Evolutionary conservation across 139 green algal genomes (phyloP).

Genomic region (Trebouxia sp.): DNA sequence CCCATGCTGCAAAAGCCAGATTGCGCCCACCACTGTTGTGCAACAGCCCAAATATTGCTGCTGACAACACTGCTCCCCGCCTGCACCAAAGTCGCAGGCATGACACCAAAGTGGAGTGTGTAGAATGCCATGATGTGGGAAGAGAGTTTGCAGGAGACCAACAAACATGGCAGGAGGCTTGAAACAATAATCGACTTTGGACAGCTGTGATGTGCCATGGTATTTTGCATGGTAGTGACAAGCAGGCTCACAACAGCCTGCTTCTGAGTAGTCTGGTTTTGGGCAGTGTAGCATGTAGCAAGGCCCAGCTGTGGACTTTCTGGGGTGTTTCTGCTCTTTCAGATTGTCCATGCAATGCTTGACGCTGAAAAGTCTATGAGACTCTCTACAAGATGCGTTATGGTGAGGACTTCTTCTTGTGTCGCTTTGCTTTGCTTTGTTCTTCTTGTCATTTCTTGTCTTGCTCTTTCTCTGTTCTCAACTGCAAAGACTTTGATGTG

Average conservation of each 20-base stretch:
- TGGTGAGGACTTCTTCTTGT: too few species aligned
- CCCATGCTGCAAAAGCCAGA: slow-evolving; percentile 76
- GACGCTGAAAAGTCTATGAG: too few species aligned
- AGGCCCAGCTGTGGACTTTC: too few species aligned
- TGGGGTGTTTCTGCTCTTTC: too few species aligned
- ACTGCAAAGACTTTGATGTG: not conserved
- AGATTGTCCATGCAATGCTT: too few species aligned
- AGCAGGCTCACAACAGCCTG: not conserved
- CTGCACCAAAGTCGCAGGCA: slow-evolving; percentile 35
- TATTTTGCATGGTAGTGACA: not conserved
- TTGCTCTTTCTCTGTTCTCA: too few species aligned
- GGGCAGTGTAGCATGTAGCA: too few species aligned
- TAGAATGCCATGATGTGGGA: not conserved
- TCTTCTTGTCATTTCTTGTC: too few species aligned
- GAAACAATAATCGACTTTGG: not conserved
- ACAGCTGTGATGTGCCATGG: not conserved
- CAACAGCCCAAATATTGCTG: slow-evolving; percentile 71
- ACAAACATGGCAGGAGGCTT: not conserved
- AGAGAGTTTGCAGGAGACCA: not conserved
- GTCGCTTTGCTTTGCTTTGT: too few species aligned
- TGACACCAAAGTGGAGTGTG: not conserved
- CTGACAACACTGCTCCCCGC: slow-evolving; percentile 68
- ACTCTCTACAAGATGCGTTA: too few species aligned
- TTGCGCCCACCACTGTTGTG: slow-evolving; percentile 81
- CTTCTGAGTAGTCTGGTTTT: too few species aligned